Evolutionary conservation across 306 rosid species (phyloP).

Genomic region (Rosa chinensis): DNA sequence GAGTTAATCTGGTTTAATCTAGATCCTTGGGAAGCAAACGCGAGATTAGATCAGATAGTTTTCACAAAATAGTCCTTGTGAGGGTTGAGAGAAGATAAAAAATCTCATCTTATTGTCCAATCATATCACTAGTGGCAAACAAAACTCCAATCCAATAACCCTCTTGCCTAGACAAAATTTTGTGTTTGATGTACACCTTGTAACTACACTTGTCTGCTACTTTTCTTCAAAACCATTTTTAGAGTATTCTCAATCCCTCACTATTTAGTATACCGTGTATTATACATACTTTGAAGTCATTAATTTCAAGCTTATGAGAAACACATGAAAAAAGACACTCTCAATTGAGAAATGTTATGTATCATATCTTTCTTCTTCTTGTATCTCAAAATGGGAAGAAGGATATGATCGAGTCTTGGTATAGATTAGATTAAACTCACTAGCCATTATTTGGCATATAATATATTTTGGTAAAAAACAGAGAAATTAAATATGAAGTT

Average conservation of each 20-base stretch:
- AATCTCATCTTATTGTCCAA: background rate
- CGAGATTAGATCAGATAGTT: background rate
- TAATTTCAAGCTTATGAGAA: background rate
- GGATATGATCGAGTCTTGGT: background rate
- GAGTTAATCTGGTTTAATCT: background rate
- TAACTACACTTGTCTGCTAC: conserved; percentile 2
- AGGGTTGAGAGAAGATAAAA: background rate
- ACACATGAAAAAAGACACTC: background rate
- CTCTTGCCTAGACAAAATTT: background rate
- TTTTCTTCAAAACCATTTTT: background rate
- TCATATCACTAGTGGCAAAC: conserved; percentile 6
- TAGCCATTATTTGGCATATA: too few species aligned
- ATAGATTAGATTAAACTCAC: background rate
- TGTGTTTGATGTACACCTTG: background rate
- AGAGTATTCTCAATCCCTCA: background rate
- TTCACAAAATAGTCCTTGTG: background rate
- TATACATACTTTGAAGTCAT: background rate
- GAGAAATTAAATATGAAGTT: background rate
- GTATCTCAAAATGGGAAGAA: too few species aligned
- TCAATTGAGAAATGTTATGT: too few species aligned
- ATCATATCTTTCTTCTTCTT: too few species aligned
- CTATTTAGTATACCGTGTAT: too few species aligned
- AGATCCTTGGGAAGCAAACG: background rate
- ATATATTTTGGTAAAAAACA: background rate
- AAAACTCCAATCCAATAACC: background rate